Evolutionary conservation across 2,329 filamentous ascomycete species (phyloP).

Genomic region (Neonectria magnoliae): DNA sequence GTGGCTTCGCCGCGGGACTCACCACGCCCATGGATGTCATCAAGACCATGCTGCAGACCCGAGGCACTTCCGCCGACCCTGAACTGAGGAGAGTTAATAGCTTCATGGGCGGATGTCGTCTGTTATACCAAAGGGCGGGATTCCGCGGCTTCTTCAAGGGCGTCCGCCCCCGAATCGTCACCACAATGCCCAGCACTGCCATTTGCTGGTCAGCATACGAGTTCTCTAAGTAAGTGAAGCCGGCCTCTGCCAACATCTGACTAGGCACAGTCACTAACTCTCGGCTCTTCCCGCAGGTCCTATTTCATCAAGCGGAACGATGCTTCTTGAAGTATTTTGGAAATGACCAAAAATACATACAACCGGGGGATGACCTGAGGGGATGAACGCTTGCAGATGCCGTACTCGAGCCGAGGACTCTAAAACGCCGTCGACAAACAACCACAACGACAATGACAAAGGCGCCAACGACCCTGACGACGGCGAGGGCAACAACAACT

Average conservation of each 20-base stretch:
- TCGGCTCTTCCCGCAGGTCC: slow-evolving; percentile 52
- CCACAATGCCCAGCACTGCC: slow-evolving; percentile 98
- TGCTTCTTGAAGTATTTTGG: slow-evolving; percentile 42
- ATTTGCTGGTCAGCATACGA: slow-evolving; percentile 93
- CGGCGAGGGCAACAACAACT: slow-evolving; percentile 10
- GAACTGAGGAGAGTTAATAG: slow-evolving; percentile 89
- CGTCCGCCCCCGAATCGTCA: slow-evolving; percentile 88
- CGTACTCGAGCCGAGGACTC: slow-evolving; percentile 19
- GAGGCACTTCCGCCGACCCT: slow-evolving; percentile 81
- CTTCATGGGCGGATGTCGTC: slow-evolving; percentile 78
- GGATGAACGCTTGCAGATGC: slow-evolving; percentile 19
- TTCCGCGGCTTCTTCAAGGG: slow-evolving; percentile 92
- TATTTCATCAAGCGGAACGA: slow-evolving; percentile 69
- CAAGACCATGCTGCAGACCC: slow-evolving; percentile 95
- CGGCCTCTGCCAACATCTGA: neutral
- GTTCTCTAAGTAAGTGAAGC: slow-evolving; percentile 69
- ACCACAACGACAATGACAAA: slow-evolving; percentile 19
- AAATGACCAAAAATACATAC: slow-evolving; percentile 12
- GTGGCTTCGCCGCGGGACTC: slow-evolving; percentile 90
- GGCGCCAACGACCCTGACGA: slow-evolving; percentile 4
- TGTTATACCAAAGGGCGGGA: slow-evolving; percentile 87
- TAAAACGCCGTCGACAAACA: slow-evolving; percentile 14
- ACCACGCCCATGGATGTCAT: slow-evolving; percentile 98
- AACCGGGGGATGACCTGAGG: slow-evolving; percentile 11
- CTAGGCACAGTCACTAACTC: slow-evolving; percentile 8